Evolutionary conservation across 2,329 filamentous ascomycete genomes (phyloP), one percentile per base, ranked within the genome.

Genomic region (Diaporthe batatas): DNA sequence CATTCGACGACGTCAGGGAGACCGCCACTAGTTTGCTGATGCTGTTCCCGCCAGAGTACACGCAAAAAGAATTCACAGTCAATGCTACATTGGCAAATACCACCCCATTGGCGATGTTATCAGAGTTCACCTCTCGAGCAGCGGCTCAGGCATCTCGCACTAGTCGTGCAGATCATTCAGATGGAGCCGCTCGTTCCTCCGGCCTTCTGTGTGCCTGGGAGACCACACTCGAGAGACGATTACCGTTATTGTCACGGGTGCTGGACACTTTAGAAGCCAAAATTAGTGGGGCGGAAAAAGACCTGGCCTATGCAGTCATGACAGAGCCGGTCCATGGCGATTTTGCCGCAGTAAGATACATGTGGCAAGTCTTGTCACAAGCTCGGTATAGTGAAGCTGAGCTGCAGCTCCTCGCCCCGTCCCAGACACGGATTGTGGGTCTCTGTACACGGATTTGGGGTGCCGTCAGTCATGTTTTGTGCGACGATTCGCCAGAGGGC

Each of bases 401-500:
- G 21, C 58, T 86, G 0, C 75, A 80, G 0, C 75, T 76, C 4
- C 79, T 88, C 6, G 77, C 78, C 36, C 71, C 76, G 1, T 73
- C 91, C 1, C 90, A 92, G 75, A 75, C 80, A 2, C 87, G 89
- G 4, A 87, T 95, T 1, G 83, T 94, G 16, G 77, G 79, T 1
- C 86, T 88, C 73, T 93, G 94, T 72, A 83, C 87, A 64, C 86
- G 88, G n/a, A 89, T 97, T 8, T 99, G 96, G 96, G 78, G 83
- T 0, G 88, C 90, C 34, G 94, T 98, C 6, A 90, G 89, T 77
- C 88, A 91, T 68, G 90, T 97, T 5, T 88, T 99, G 0, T 99
- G 96, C 78, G 92, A 97, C 75, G 96, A 98, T 82, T 97, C 96
- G 0, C 96, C 97, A 0, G 96, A 99, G 82, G 96, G 96, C 0